Evolutionary conservation across 805 yeast genomes (phyloP).

Genomic region (Pichia rugopelliculosa): DNA sequence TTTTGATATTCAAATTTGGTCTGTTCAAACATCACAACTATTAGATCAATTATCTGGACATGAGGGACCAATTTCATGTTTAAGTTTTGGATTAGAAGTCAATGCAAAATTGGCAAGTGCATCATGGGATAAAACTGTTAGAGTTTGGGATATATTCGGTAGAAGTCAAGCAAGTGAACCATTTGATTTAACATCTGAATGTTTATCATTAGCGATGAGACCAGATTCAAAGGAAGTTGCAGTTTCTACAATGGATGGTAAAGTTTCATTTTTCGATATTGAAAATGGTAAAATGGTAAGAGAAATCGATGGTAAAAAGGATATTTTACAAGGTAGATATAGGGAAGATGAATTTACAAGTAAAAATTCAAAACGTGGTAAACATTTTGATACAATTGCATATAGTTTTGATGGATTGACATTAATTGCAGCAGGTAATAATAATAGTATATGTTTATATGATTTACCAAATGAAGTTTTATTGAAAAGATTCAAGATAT

Average conservation of each 20-base stretch:
- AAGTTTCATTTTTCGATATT: conserved; percentile 74
- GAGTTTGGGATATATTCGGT: conserved; percentile 89
- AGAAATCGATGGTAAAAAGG: conserved; percentile 77
- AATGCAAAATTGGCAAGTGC: conserved; percentile 71
- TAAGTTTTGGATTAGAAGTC: conserved; percentile 78
- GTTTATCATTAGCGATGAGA: conserved; percentile 70
- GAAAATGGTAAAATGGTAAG: conserved; percentile 76
- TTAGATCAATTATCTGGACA: conserved; percentile 87
- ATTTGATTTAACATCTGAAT: conserved; percentile 77
- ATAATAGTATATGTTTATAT: conserved; percentile 84
- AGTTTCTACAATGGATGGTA: conserved; percentile 84
- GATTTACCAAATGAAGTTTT: conserved; percentile 85
- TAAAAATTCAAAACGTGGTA: conserved; percentile 74
- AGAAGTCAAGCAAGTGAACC: conserved; percentile 88
- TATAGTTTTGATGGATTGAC: conserved; percentile 88
- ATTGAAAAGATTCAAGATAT: conserved; percentile 72
- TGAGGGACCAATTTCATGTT: conserved; percentile 87
- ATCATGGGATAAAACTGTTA: conserved; percentile 92
- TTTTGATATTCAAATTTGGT: conserved; percentile 92
- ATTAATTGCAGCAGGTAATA: conserved; percentile 88
- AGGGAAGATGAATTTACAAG: conserved; percentile 75
- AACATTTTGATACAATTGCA: conserved; percentile 69
- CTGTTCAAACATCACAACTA: conserved; percentile 90
- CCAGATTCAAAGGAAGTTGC: conserved; percentile 93
- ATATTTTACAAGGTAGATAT: conserved; percentile 81